Evolutionary conservation across 768 basidiomycete genomes (phyloP).

Genomic region (Daedalea quercina): DNA sequence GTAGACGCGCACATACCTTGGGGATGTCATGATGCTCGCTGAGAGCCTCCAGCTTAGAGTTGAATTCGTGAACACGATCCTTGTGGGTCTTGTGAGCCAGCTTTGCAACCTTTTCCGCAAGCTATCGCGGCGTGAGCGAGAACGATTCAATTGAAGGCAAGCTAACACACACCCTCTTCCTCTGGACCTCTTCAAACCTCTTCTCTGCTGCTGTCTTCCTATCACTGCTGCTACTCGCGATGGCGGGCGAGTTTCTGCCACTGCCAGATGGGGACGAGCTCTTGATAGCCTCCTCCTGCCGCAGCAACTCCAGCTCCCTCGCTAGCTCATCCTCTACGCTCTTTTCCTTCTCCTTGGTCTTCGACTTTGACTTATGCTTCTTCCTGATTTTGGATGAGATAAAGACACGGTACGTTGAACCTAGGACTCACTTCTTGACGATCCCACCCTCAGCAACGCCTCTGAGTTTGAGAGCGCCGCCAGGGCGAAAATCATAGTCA

Average conservation of each 20-base stretch:
- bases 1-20: slow-evolving; percentile 47
- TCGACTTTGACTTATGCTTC: slow-evolving; percentile 71
- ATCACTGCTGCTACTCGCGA: slow-evolving; percentile 35
- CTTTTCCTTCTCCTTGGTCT: slow-evolving; percentile 39
- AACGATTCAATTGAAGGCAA: neutral
- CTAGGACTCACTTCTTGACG: slow-evolving; percentile 65
- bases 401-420: slow-evolving; percentile 3
- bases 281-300: slow-evolving; percentile 29
- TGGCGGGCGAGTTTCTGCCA: slow-evolving; percentile 53
- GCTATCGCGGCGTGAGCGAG: slow-evolving; percentile 34
- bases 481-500: slow-evolving; percentile 80
- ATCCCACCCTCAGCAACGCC: slow-evolving; percentile 75
- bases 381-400: slow-evolving; percentile 43
- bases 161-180: slow-evolving; percentile 48
- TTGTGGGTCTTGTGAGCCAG: slow-evolving; percentile 86
- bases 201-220: slow-evolving; percentile 83
- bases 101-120: slow-evolving; percentile 67
- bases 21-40: slow-evolving; percentile 96
- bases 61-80: slow-evolving; percentile 89
- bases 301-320: slow-evolving; percentile 40
- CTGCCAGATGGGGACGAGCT: slow-evolving; percentile 47
- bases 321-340: slow-evolving; percentile 39
- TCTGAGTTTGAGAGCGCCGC: slow-evolving; percentile 88
- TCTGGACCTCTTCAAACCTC: slow-evolving; percentile 85
- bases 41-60: slow-evolving; percentile 75